A percentile compares a stretch with the other conserved stretches of the same genome.
phyloP scores from a whole-genome alignment of 2,329 filamentous ascomycete species.

The Neurospora crassa region DNA sequence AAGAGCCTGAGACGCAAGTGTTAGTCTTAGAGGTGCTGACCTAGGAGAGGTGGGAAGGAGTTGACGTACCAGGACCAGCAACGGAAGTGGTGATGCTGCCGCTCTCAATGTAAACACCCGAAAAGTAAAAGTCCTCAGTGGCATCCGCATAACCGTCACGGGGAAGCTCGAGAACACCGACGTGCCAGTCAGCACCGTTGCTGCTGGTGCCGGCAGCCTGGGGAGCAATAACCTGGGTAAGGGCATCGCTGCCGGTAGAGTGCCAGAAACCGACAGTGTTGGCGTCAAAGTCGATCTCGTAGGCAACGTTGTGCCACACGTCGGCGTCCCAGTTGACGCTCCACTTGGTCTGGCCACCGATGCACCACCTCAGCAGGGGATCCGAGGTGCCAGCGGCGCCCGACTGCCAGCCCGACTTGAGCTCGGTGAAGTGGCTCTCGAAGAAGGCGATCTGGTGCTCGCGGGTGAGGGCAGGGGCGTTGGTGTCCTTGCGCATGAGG shows the following conservation, averaged over 20 bases:
- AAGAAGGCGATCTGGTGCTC: constrained; percentile 59
- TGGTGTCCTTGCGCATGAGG: constrained; percentile 47
- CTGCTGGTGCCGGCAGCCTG: constrained; percentile 50
- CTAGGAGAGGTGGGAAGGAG: neutral
- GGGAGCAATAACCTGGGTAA: constrained; percentile 48
- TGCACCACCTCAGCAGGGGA: constrained; percentile 54
- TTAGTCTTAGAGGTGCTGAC: neutral
- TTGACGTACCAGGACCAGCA: constrained; percentile 16
- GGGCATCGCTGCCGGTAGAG: constrained; percentile 50
- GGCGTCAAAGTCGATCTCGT: constrained; percentile 59
- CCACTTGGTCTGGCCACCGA: constrained; percentile 52
- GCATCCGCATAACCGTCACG: constrained; percentile 42
- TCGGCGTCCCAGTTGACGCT: constrained; percentile 49
- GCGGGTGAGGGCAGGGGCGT: constrained; percentile 49
- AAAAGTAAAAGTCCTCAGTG: constrained; percentile 61
- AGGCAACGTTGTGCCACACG: constrained; percentile 68
- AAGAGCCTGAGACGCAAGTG: constrained; percentile 4
- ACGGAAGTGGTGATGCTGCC: constrained; percentile 28
- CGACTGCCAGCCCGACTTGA: constrained; percentile 57
- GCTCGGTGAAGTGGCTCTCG: constrained; percentile 65
- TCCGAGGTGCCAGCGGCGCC: constrained; percentile 36
- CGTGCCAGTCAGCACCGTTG: constrained; percentile 64
- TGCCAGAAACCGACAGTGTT: constrained; percentile 60
- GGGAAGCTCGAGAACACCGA: constrained; percentile 60
- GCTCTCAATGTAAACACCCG: constrained; percentile 60